Conservation (phyloP, 2,329 filamentous ascomycete species). For the Nemania diffusa region DNA sequence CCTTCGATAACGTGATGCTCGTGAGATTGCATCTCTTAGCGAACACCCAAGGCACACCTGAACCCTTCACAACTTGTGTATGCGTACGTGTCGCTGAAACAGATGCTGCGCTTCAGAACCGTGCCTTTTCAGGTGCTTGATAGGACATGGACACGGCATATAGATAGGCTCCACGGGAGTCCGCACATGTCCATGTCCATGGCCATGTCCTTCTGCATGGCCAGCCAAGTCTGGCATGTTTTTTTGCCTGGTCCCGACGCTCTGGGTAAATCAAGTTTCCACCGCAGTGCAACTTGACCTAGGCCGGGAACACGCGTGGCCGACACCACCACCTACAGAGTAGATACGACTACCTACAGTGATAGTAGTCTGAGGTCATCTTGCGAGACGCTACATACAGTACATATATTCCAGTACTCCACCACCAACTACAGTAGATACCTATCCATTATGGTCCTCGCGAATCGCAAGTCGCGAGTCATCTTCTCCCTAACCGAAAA, state of each 20-base stretch:
- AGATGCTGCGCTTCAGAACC: not conserved
- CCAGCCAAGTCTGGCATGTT: slow-evolving; percentile 15
- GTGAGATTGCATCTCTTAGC: slow-evolving; percentile 7
- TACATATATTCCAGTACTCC: not conserved
- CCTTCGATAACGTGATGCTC: slow-evolving; percentile 9
- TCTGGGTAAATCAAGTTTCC: slow-evolving; percentile 31
- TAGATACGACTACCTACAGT: not conserved
- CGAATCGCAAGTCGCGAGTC: not conserved
- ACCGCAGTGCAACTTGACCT: slow-evolving; percentile 16
- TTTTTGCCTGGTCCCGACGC: slow-evolving; percentile 27
- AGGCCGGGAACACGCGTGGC: slow-evolving; percentile 10
- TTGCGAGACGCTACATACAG: too few relatives aligned
- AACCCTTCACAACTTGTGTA: slow-evolving; percentile 2
- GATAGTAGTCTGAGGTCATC: not conserved
- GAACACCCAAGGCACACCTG: not conserved
- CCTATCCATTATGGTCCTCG: not conserved
- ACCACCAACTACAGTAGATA: not conserved
- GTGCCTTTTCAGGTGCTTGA: not conserved
- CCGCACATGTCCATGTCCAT: not conserved
- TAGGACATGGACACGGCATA: not conserved
- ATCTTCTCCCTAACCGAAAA: slow-evolving; percentile 2
- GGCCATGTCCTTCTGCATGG: slow-evolving; percentile 2
- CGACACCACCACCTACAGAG: not conserved
- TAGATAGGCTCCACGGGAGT: slow-evolving; percentile 3
- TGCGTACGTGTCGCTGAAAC: not conserved